Evolutionary conservation across 495 filamentous ascomycete species (phyloP).

Genomic region (Tetracladium setigerum): DNA sequence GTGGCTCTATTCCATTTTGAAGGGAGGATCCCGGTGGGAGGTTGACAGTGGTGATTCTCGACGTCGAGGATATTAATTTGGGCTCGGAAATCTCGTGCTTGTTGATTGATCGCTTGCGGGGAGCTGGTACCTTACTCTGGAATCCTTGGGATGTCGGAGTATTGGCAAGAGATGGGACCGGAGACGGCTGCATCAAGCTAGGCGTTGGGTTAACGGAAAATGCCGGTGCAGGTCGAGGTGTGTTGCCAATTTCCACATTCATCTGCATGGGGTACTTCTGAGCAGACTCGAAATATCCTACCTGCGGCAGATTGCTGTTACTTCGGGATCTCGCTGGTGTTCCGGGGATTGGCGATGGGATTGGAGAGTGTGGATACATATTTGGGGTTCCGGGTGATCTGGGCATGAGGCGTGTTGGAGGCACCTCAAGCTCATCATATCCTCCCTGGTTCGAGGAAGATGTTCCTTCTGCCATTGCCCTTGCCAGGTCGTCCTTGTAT

Average conservation of each 20-base stretch:
- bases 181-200: conserved; percentile 33
- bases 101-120: conserved; percentile 55
- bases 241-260: conserved; percentile 29
- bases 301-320: conserved; percentile 38
- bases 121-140: conserved; percentile 19
- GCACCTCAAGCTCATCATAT: conserved; percentile 18
- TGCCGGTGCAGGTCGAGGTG: conserved; percentile 42
- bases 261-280: conserved; percentile 29
- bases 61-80: conserved; percentile 69
- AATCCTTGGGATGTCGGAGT: conserved; percentile 20
- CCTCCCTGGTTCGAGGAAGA: conserved; percentile 16
- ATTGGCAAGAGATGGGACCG: conserved; percentile 27
- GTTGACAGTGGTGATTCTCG: conserved; percentile 58
- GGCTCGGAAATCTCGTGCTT: conserved; percentile 81
- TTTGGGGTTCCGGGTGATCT: conserved; percentile 38
- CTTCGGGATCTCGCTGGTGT: conserved; percentile 29
- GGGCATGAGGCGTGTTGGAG: conserved; percentile 21
- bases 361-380: conserved; percentile 33
- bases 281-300: conserved; percentile 36
- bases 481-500: conserved; percentile 20
- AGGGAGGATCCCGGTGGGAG: conserved; percentile 42
- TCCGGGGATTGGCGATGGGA: conserved; percentile 22
- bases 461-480: conserved; percentile 12
- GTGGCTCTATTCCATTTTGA: conserved; percentile 19
- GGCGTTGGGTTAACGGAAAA: conserved; percentile 52